A percentile compares a stretch with the other conserved stretches of the same genome.
Conservation (phyloP, 2,329 filamentous ascomycete species). For the Stromatinia cepivora region DNA sequence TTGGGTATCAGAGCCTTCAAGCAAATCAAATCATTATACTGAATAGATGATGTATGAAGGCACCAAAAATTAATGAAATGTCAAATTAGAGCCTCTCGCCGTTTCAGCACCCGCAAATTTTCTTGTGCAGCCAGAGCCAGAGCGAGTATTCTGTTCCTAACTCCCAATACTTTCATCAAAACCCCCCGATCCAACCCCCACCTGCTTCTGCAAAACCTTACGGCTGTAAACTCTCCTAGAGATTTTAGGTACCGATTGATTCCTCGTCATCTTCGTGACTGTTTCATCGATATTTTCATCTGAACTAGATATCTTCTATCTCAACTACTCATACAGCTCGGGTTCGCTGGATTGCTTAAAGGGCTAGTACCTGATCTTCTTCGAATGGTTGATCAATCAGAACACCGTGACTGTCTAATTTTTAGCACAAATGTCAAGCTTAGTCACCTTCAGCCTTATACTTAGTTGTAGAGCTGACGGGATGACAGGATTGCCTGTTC, state of each 20-base stretch:
- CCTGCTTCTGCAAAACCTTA: too few species aligned
- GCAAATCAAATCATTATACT: too few species aligned
- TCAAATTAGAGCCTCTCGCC: too few species aligned
- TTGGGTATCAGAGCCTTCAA: too few species aligned
- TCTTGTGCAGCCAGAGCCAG: too few species aligned
- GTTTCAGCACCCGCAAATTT: too few species aligned
- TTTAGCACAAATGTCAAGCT: not conserved
- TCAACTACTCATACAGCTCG: not conserved
- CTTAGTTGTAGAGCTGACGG: not conserved
- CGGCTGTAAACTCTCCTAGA: too few species aligned
- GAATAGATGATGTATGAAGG: too few species aligned
- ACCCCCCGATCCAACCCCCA: not conserved
- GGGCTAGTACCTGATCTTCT: not conserved
- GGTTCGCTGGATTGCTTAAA: not conserved
- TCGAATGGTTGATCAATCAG: not conserved
- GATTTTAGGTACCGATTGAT: too few species aligned
- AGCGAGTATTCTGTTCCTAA: too few species aligned
- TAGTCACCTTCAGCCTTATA: not conserved
- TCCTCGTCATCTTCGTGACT: not conserved
- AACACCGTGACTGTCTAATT: not conserved
- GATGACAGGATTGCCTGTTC: not conserved
- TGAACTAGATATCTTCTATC: not conserved
- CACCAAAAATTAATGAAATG: too few species aligned
- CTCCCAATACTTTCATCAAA: too few species aligned
- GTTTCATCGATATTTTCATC: not conserved